Evolutionary conservation across 305 asterid species (phyloP).

Genomic region (Salvia sclarea): DNA sequence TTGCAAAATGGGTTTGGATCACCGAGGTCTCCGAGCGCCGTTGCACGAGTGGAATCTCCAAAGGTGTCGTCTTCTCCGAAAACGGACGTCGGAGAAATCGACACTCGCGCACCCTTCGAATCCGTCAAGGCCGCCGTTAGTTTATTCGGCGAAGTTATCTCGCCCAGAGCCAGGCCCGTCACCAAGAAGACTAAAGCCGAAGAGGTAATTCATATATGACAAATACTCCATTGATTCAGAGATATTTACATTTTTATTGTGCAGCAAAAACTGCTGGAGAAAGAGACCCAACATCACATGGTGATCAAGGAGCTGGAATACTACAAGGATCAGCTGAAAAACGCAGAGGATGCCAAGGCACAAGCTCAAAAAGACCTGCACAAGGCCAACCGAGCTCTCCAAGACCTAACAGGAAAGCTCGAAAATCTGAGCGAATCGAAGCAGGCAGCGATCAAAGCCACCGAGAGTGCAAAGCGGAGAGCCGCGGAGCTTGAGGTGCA

Average conservation of each 20-base stretch:
- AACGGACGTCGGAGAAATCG: conserved; percentile 75
- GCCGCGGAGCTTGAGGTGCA: conserved; percentile 57
- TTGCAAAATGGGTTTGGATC: conserved; percentile 59
- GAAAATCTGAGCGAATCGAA: conserved; percentile 75
- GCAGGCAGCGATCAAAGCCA: conserved; percentile 64
- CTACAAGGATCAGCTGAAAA: conserved; percentile 60
- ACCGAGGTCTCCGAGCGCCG: conserved; percentile 46
- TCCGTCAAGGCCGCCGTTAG: conserved; percentile 91
- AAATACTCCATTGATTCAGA: neutral
- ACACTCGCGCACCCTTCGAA: conserved; percentile 86
- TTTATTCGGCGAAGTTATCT: conserved; percentile 69
- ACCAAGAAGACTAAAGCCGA: conserved; percentile 64
- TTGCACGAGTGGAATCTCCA: conserved; percentile 36
- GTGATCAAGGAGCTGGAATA: conserved; percentile 61
- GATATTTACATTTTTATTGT: no score
- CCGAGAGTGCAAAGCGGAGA: conserved; percentile 54
- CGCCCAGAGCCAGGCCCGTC: conserved; percentile 53
- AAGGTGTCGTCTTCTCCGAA: conserved; percentile 47
- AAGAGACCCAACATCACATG: conserved; percentile 82
- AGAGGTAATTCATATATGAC: conserved; percentile 44
- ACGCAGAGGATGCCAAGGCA: conserved; percentile 50
- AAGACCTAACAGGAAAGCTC: conserved; percentile 76
- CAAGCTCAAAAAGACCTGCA: conserved; percentile 65
- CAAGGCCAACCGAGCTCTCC: conserved; percentile 60
- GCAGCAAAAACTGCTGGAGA: conserved; percentile 76